Evolutionary conservation across 306 rosid genomes (phyloP).

Genomic region (Vigna hirtella): DNA sequence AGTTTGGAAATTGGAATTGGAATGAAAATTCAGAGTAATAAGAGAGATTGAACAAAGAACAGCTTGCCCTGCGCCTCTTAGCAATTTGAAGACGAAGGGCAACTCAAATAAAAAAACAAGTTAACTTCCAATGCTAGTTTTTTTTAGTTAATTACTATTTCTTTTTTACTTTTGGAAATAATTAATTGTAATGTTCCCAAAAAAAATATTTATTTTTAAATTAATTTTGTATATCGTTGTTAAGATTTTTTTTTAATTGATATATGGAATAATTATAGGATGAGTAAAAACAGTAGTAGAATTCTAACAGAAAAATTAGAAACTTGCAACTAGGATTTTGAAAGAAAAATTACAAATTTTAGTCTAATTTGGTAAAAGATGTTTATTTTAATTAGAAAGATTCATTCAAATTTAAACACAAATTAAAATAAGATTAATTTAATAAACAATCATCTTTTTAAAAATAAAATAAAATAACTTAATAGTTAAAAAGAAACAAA

Average conservation of each 20-base stretch:
- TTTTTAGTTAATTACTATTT: background rate
- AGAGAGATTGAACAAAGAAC: constrained; percentile 18
- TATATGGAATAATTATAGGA: background rate
- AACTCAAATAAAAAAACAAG: background rate
- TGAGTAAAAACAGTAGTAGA: background rate
- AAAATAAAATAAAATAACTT: background rate
- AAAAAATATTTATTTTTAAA: background rate
- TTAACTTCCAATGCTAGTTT: background rate
- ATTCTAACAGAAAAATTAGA: background rate
- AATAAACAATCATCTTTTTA: no score
- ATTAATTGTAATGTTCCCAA: background rate
- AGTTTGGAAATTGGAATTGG: constrained; percentile 24
- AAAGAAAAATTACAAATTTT: background rate
- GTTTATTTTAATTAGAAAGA: background rate
- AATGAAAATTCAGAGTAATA: constrained; percentile 27
- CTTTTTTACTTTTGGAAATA: background rate
- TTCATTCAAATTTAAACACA: background rate
- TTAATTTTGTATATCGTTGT: background rate
- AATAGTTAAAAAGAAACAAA: background rate
- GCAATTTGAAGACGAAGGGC: background rate
- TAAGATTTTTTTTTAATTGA: background rate
- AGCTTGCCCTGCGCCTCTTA: background rate
- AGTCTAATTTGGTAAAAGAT: background rate
- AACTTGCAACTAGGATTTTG: background rate
- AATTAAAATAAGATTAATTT: background rate